phyloP scores from a whole-genome alignment of 2,329 filamentous ascomycete species.

The Fusarium setosum region DNA sequence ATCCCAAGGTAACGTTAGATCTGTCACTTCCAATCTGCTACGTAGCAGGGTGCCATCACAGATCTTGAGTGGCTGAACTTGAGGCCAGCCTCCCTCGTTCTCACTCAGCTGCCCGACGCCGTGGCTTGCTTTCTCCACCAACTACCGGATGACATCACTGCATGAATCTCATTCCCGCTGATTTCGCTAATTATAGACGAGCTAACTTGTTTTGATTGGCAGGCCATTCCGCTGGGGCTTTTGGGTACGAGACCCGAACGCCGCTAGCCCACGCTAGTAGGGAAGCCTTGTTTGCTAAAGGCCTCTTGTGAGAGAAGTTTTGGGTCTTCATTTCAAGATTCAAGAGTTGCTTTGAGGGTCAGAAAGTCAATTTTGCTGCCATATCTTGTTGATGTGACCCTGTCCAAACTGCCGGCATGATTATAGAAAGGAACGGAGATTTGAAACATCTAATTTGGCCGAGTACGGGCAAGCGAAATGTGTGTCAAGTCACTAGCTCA shows the following conservation, averaged over 20 bases:
- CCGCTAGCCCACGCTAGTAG: slow-evolving; percentile 2
- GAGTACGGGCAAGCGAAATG: no score
- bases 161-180: background rate
- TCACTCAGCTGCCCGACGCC: no score
- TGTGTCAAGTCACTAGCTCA: slow-evolving; percentile 1
- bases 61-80: no score
- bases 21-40: no score
- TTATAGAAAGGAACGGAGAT: no score
- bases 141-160: slow-evolving; percentile 13
- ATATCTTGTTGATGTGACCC: no score
- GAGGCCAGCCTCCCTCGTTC: no score
- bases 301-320: background rate
- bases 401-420: no score
- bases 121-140: no score
- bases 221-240: slow-evolving; percentile 3
- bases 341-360: background rate
- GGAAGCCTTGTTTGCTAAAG: slow-evolving; percentile 3
- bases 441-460: no score
- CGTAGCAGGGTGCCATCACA: no score
- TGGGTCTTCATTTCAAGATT: background rate
- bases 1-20: no score
- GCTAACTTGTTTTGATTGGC: background rate
- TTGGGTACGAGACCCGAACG: slow-evolving; percentile 7
- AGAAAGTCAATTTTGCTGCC: background rate
- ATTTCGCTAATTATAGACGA: slow-evolving; percentile 22